Evolutionary conservation across 306 rosid species (phyloP), one percentile per base, ranked within the genome.

Genomic region (Cajanus cajan): DNA sequence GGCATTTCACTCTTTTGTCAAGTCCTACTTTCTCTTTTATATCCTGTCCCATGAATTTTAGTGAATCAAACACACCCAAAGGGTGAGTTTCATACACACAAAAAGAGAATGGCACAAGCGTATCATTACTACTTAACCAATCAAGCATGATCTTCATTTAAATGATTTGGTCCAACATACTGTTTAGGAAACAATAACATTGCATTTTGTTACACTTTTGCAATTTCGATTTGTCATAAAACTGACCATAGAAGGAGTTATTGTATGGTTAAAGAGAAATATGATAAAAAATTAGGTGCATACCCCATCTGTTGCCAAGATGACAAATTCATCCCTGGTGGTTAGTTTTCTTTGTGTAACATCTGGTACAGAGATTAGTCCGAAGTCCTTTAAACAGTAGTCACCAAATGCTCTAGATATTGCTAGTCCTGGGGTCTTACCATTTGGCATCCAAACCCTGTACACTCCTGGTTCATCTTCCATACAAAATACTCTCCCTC

Each of bases 231-330:
- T 14, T 7, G 63, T 5, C 37, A 36, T 10, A 59, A n/a, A 31
- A 41, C n/a, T 43, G 62, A 36, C 22, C 31, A 19, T 31, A 76
- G 34, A 58, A 7, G 64, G 47, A 76, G 43, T 13, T 52, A 74
- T 48, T 73, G 61, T 18, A 28, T 37, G 55, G 47, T 44, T 44
- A 19, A 54, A 66, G 63, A 52, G 52, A 28, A 10, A 65, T 64
- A 1, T 19, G 7, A 39, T 68, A 45, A 33, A 31, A 34, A 19
- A 74, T 55, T 24, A 62, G 74, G 50, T 34, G 59, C 40, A 21
- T 84, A 91, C 97, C 86, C 97, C 94, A 82, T 89, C 94, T 25
- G 94, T 79, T 58, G 97, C 97, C 84, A 89, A 65, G 79, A 91
- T 89, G 79, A 91, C 80, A 83, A 89, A 89, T 66, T 86, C 89